Base-by-base conservation (phyloP, 2,329 filamentous ascomycete species). In the Botryosphaeria dothidea region DNA sequence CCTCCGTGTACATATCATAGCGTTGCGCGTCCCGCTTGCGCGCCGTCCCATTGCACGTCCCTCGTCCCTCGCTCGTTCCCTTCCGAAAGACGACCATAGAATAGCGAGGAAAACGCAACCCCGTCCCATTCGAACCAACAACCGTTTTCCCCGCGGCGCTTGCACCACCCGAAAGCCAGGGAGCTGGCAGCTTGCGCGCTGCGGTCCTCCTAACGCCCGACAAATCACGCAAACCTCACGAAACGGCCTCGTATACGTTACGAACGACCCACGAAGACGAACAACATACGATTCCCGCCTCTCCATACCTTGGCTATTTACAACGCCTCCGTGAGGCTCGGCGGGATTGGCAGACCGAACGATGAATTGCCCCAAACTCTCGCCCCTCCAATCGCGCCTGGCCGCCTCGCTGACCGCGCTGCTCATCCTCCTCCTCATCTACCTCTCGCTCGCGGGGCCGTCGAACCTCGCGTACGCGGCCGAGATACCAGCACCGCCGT, bases 311-410 rank as follows among this genome's bases (percentile, higher is more conserved):
- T n/a, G n/a, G n/a, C n/a, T n/a, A n/a, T n/a, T n/a, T n/a, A 34
- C 7, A 8, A 34, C 3, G 7, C 31, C 13, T 34, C 38, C 38
- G 38, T 13, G 6, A 4, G 38, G 38, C 15, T 41, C 17, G 38
- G 9, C 9, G 5, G 38, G 27, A 13, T 8, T 6, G 38, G 23
- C 13, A 7, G 4, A 3, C 17, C 4, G 15, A 13, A 17, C 15
- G 31, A 64, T 64, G 61, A 25, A 21, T 9, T 36, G 49, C 21
- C 38, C 38, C 34, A 80, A 88, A 77, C 84, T 89, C 76, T 88
- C 85, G 75, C 87, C 85, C 72, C 81, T 91, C 70, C 91, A 91
- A 81, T 90, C 88, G 79, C 89, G 90, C 74, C 85, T 92, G 72
- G 85, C 86, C 73, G 87, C 88, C 71, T 91, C 89, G 65, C 74